Evolutionary conservation across 805 yeast species (phyloP).

Genomic region (Teunomyces cretensis): DNA sequence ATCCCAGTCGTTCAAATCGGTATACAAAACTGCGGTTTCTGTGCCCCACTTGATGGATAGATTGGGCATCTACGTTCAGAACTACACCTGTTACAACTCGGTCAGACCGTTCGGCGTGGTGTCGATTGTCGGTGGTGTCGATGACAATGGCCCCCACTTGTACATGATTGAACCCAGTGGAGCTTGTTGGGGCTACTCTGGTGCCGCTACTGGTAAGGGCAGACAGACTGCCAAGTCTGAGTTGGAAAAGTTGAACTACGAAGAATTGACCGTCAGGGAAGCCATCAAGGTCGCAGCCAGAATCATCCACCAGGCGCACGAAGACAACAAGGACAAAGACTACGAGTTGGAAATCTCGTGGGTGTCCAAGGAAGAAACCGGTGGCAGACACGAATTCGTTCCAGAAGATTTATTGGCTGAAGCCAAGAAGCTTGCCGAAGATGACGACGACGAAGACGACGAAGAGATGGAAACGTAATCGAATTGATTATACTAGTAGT

Average conservation of each 20-base stretch:
- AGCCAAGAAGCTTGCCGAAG: slow-evolving; percentile 82
- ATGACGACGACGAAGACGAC: slow-evolving; percentile 76
- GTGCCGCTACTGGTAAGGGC: slow-evolving; percentile 98
- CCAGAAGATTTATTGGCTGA: slow-evolving; percentile 78
- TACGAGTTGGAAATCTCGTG: slow-evolving; percentile 94
- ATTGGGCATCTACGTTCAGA: slow-evolving; percentile 88
- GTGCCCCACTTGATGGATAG: slow-evolving; percentile 82
- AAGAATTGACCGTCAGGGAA: slow-evolving; percentile 66
- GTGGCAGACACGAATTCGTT: slow-evolving; percentile 75
- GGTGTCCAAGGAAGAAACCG: slow-evolving; percentile 75
- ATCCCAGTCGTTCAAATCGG: slow-evolving; percentile 71
- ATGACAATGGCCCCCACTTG: slow-evolving; percentile 84
- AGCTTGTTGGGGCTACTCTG: slow-evolving; percentile 93
- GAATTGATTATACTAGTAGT: background rate
- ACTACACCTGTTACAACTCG: slow-evolving; percentile 91
- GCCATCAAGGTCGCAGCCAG: slow-evolving; percentile 94
- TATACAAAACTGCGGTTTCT: slow-evolving; percentile 74
- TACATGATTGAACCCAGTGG: slow-evolving; percentile 99
- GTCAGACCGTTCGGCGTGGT: slow-evolving; percentile 97
- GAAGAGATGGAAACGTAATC: slow-evolving; percentile 28
- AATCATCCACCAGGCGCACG: slow-evolving; percentile 91
- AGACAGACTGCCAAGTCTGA: slow-evolving; percentile 97
- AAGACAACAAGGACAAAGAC: slow-evolving; percentile 96
- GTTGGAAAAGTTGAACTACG: slow-evolving; percentile 82
- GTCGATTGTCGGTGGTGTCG: slow-evolving; percentile 91